Conservation (phyloP, 768 basidiomycete species). For the Boletus sp. region DNA sequence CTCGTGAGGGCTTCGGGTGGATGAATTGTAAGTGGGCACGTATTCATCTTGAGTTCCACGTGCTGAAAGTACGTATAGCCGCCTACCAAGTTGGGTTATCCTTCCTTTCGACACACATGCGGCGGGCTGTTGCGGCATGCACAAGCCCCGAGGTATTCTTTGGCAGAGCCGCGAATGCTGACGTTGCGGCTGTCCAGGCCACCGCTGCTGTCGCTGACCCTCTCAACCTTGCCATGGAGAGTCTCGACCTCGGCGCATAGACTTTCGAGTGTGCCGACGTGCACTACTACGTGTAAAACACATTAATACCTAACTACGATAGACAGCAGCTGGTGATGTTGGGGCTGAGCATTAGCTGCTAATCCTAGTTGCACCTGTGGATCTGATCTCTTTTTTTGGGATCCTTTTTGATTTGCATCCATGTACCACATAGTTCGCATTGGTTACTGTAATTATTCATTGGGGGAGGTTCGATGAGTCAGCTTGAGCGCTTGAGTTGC, state of each 20-base stretch:
- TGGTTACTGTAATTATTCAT: neutral
- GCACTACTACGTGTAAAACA: conserved; percentile 7
- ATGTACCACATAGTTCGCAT: neutral
- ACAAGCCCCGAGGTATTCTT: conserved; percentile 93
- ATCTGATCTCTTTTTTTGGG: neutral
- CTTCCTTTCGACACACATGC: conserved; percentile 91
- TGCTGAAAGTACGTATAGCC: conserved; percentile 44
- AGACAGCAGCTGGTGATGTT: neutral
- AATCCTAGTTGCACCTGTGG: conserved; percentile 5
- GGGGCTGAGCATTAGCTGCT: neutral
- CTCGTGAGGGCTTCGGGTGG: conserved; percentile 98
- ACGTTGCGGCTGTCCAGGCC: conserved; percentile 34
- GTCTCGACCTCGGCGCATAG: conserved; percentile 33
- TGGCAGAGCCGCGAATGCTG: conserved; percentile 42
- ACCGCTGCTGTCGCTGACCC: conserved; percentile 48
- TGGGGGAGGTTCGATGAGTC: conserved; percentile 20
- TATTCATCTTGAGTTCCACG: neutral
- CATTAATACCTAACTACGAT: conserved; percentile 14
- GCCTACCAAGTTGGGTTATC: conserved; percentile 97
- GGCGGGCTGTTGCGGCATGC: conserved; percentile 92
- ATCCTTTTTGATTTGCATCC: conserved; percentile 3
- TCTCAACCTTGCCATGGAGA: conserved; percentile 64
- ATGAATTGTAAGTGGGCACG: conserved; percentile 72
- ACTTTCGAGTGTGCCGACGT: neutral
- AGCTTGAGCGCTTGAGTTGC: neutral